Evolutionary conservation across 176 grass and related monocot genomes (phyloP), one percentile per base, ranked within the genome.

Genomic region (Oryza coarctata): DNA sequence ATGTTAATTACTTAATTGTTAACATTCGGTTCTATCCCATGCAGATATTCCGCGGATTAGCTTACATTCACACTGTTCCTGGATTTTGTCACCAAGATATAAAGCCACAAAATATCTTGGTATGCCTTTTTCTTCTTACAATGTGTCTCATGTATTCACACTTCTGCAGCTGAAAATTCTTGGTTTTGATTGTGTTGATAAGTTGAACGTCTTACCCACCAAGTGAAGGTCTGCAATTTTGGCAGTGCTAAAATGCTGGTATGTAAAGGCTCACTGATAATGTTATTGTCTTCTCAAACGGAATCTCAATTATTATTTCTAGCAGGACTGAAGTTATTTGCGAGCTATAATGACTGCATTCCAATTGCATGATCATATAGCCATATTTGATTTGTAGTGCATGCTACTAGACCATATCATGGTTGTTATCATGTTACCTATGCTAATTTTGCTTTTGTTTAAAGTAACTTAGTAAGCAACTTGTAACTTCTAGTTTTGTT

Each of bases 141-240:
- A 35, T 65, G 25, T 23, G 11, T 31, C 38, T 70, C 38, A 27
- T 66, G 34, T 82, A 57, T 76, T 70, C 30, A 18, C 45, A 58
- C 27, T 67, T 14, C 12, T 23, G 45, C 6, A 66, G 14, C 49
- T 50, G 58, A 15, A 40, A 63, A 41, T 75, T 22, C 45, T 25
- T 71, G 12, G n/a, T 32, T 60, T 47, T 63, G 0, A 47, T 18
- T 79, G 55, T 47, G 71, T 79, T 34, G 38, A 29, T 85, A 96
- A 90, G 93, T 96, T 47, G 90, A 96, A 67, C 93, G 90, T 33
- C 90, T 95, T 47, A 89, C 93, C 58, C 93, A 96, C 68, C 88
- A 96, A 93, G 88, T 96, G 63, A 96, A 96, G 93, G 79, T 96
- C 43, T 96, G 90, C 58, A 90, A 96, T 81, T 92, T 96, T 36